Percentiles rank a stretch among this genome's conserved stretches.
Conservation (phyloP, 2,329 filamentous ascomycete genomes). For the Ascochyta clinopodiicola region DNA sequence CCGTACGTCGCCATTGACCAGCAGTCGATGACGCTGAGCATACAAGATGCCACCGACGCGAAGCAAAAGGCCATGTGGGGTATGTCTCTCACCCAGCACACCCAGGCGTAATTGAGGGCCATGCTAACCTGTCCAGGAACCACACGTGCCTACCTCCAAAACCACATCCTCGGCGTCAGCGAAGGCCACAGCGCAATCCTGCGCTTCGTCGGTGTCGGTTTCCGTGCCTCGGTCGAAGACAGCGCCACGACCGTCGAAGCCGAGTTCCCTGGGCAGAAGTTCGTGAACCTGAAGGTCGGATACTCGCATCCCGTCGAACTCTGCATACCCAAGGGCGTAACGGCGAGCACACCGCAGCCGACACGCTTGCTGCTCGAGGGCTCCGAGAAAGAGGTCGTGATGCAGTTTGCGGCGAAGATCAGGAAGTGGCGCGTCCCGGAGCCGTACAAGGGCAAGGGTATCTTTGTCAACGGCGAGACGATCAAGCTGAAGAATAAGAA, state of each 20-base stretch:
- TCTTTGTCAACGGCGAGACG: constrained; percentile 96
- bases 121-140: constrained; percentile 67
- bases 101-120: constrained; percentile 1
- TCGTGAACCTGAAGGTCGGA: constrained; percentile 92
- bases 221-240: constrained; percentile 85
- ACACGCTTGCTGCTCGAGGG: constrained; percentile 92
- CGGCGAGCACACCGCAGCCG: constrained; percentile 85
- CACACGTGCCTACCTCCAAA: constrained; percentile 85
- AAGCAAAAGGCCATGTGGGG: constrained; percentile 97
- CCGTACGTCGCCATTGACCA: constrained; percentile 76
- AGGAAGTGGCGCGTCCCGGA: constrained; percentile 88
- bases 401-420: constrained; percentile 89
- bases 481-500: constrained; percentile 97
- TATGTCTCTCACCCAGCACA: constrained; percentile 50
- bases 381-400: constrained; percentile 82
- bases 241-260: constrained; percentile 70
- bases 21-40: constrained; percentile 69
- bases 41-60: constrained; percentile 71
- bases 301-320: constrained; percentile 96
- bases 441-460: constrained; percentile 99
- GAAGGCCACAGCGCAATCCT: constrained; percentile 96
- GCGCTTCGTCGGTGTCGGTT: constrained; percentile 92
- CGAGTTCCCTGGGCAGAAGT: constrained; percentile 81
- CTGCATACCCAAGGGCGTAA: constrained; percentile 80
- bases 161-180: constrained; percentile 90